phyloP scores from a whole-genome alignment of 345 rosid genomes.

The Citrus cavaleriei region DNA sequence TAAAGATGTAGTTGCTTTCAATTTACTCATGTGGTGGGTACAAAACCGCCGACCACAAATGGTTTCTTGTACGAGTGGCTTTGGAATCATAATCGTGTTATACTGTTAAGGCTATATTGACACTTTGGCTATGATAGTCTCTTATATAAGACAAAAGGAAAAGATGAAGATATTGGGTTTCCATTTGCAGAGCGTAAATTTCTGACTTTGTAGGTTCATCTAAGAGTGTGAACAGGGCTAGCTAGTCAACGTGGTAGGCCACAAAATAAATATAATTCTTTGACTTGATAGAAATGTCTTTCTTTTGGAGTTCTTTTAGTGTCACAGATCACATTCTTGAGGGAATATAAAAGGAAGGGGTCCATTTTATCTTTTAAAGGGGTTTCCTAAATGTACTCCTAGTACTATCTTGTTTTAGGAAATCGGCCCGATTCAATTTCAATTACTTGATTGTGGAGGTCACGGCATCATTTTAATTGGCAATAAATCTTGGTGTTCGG shows the following conservation, averaged over 20 bases:
- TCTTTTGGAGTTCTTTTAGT: background rate
- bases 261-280: background rate
- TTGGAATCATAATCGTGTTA: background rate
- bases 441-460: too few relatives aligned
- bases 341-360: background rate
- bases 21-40: background rate
- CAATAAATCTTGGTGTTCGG: background rate
- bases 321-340: background rate
- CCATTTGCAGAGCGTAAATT: background rate
- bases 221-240: background rate
- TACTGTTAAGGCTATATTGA: background rate
- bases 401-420: too few relatives aligned
- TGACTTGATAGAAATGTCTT: too few relatives aligned
- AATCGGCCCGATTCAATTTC: too few relatives aligned
- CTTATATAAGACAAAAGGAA: background rate
- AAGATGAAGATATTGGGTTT: background rate
- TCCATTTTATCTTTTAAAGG: too few relatives aligned
- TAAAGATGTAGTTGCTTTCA: background rate
- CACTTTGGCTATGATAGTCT: background rate
- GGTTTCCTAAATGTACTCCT: background rate
- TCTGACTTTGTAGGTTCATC: background rate
- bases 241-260: background rate
- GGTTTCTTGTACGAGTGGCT: background rate
- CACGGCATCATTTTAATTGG: too few relatives aligned
- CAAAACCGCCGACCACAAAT: background rate